Evolutionary conservation across 1,284 basidiomycete species (phyloP).

Genomic region (Phylloporus gajari): DNA sequence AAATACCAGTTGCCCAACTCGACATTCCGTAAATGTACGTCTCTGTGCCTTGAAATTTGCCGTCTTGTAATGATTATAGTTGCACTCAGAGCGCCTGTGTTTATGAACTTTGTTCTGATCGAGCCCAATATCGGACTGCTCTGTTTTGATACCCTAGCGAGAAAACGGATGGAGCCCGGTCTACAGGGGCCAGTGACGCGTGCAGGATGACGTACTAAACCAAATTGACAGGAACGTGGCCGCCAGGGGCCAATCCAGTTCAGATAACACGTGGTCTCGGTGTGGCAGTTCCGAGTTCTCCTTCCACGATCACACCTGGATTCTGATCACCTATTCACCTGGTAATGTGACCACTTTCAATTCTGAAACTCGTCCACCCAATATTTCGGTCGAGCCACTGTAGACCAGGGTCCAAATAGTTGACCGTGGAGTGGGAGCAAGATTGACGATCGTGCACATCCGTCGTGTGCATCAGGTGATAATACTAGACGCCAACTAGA

Average conservation of each 20-base stretch:
- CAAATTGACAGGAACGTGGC: not conserved
- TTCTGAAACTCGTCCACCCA: not conserved
- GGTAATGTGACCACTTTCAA: not conserved
- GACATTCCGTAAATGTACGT: too few relatives aligned
- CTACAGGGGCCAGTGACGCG: not conserved
- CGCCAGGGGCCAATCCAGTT: not conserved
- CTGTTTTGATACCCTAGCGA: not conserved
- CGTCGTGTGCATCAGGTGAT: not conserved
- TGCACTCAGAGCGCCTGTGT: not conserved
- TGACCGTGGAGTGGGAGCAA: not conserved
- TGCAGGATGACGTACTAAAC: not conserved
- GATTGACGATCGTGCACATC: not conserved
- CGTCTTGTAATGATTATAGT: not conserved
- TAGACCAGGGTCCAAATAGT: not conserved
- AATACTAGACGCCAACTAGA: not conserved
- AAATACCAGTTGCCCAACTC: too few relatives aligned
- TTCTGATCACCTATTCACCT: too few relatives aligned
- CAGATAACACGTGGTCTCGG: not conserved
- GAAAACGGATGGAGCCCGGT: not conserved
- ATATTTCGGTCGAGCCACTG: not conserved
- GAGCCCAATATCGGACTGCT: not conserved
- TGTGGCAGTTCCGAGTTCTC: not conserved
- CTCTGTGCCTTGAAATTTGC: not conserved
- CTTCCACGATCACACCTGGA: too few relatives aligned
- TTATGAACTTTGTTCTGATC: not conserved